phyloP scores from a whole-genome alignment of 2,329 filamentous ascomycete species.

The Trichoderma breve region DNA sequence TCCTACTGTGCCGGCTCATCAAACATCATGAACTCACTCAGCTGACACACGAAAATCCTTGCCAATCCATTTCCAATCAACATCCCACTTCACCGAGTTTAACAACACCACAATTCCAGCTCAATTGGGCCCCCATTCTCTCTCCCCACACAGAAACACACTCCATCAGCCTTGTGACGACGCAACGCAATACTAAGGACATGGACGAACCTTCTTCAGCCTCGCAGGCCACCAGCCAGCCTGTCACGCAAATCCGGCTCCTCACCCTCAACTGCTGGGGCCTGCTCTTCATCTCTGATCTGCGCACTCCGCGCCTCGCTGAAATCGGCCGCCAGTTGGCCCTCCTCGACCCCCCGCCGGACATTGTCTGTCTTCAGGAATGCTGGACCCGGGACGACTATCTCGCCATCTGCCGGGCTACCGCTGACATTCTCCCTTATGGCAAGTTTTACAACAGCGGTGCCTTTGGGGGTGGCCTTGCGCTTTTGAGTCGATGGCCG shows the following conservation, averaged over 20 bases:
- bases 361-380: conserved; percentile 93
- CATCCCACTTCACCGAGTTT: background rate
- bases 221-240: conserved; percentile 17
- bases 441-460: conserved; percentile 92
- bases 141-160: background rate
- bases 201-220: conserved; percentile 22
- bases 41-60: background rate
- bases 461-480: conserved; percentile 84
- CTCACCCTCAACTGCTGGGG: conserved; percentile 97
- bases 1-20: background rate
- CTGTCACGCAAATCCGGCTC: conserved; percentile 63
- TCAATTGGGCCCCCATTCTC: background rate
- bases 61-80: background rate
- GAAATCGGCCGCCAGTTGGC: conserved; percentile 84
- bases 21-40: background rate
- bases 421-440: conserved; percentile 73
- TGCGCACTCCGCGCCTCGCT: conserved; percentile 71
- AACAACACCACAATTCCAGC: background rate
- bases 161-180: background rate
- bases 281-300: conserved; percentile 78
- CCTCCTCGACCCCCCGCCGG: conserved; percentile 62
- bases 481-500: conserved; percentile 87
- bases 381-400: conserved; percentile 90
- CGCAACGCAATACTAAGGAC: background rate
- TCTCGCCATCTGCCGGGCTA: conserved; percentile 70